Conservation (phyloP, 306 rosid species). For the Begonia fuchsioides region DNA sequence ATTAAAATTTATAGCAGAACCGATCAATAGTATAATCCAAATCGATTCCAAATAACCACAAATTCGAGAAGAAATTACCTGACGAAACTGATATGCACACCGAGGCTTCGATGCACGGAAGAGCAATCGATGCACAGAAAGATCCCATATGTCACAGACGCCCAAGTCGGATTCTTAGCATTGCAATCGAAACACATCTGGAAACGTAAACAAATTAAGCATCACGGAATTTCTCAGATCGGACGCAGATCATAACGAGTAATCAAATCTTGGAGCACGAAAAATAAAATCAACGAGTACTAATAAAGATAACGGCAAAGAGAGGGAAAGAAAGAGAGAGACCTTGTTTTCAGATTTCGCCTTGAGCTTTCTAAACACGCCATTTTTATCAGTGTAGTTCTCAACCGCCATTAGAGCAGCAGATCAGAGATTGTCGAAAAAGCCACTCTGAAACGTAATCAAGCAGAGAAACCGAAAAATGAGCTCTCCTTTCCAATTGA, state of each 20-base stretch:
- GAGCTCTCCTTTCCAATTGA: not conserved
- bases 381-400: slow-evolving; percentile 45
- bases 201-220: slow-evolving; percentile 5
- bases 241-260: not conserved
- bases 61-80: slow-evolving; percentile 24
- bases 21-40: too few relatives aligned
- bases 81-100: slow-evolving; percentile 91
- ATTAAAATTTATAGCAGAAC: too few relatives aligned
- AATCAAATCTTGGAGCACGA: not conserved
- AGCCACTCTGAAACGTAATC: slow-evolving; percentile 4
- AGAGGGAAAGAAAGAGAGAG: too few relatives aligned
- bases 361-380: slow-evolving; percentile 60
- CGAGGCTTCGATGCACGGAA: slow-evolving; percentile 83
- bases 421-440: slow-evolving; percentile 1
- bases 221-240: too few relatives aligned
- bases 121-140: slow-evolving; percentile 98
- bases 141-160: slow-evolving; percentile 92
- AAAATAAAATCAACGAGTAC: too few relatives aligned
- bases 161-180: slow-evolving; percentile 95
- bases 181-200: slow-evolving; percentile 97
- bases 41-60: too few relatives aligned
- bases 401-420: slow-evolving; percentile 50
- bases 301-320: not conserved
- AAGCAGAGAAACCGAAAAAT: too few relatives aligned
- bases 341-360: slow-evolving; percentile 91